A percentile compares a stretch with the other conserved stretches of the same genome.
Evolutionary conservation across 352 stramenopile species (phyloP).

Genomic region (Phytophthora agathidicida): DNA sequence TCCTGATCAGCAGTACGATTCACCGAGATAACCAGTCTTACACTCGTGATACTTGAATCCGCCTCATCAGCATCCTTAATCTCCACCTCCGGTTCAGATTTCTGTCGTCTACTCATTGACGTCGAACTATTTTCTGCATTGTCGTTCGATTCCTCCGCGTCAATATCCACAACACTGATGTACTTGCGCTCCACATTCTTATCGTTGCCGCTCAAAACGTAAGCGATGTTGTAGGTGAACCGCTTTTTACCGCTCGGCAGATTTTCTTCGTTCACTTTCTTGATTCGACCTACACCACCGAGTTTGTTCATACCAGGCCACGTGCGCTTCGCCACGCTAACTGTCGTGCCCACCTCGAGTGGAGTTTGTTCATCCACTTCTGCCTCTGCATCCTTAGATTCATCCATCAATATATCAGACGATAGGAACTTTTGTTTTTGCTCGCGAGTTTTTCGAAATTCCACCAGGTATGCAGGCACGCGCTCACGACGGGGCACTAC

Average conservation of each 20-base stretch:
- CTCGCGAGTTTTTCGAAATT: conserved; percentile 57
- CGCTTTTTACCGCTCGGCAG: conserved; percentile 41
- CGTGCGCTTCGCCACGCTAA: conserved; percentile 80
- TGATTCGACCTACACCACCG: conserved; percentile 72
- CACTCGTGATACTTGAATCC: conserved; percentile 18
- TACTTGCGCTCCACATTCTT: conserved; percentile 86
- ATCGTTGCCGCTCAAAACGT: conserved; percentile 73
- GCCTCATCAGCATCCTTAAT: conserved; percentile 5
- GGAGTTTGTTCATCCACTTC: conserved; percentile 53
- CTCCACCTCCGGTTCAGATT: conserved; percentile 13
- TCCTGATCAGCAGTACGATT: conserved; percentile 28
- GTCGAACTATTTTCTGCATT: conserved; percentile 19
- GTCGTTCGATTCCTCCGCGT: conserved; percentile 36
- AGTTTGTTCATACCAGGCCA: conserved; percentile 91
- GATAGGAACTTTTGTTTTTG: conserved; percentile 63
- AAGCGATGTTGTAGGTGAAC: conserved; percentile 78
- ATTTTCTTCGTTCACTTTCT: conserved; percentile 56
- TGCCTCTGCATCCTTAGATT: conserved; percentile 39
- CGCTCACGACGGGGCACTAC: conserved; percentile 52
- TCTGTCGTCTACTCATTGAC: conserved; percentile 13
- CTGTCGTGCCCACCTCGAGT: conserved; percentile 60
- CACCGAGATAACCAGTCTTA: conserved; percentile 37
- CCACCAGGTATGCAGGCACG: conserved; percentile 48
- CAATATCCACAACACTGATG: conserved; percentile 68
- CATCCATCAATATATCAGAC: conserved; percentile 62